Conservation (phyloP, 768 basidiomycete genomes). For the Kwoniella heveanensis region DNA sequence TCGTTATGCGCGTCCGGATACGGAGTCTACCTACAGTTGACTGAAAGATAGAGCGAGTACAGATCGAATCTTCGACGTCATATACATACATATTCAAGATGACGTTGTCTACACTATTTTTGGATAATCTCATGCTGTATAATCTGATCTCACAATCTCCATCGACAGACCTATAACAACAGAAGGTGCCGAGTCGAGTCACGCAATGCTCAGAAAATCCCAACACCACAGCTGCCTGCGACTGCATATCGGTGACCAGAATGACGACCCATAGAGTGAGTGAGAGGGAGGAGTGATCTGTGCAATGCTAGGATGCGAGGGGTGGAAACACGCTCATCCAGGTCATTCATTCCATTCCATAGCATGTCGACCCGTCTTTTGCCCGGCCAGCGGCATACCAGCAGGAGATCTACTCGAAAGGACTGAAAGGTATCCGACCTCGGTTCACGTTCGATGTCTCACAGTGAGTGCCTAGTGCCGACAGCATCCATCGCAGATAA, state of each 20-base stretch:
- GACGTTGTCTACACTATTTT: slow-evolving; percentile 2
- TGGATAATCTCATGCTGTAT: neutral
- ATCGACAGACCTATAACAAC: neutral
- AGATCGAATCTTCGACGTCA: neutral
- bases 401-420: neutral
- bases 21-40: neutral
- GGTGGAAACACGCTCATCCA: neutral
- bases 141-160: neutral
- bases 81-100: too few relatives aligned
- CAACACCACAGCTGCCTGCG: neutral
- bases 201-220: neutral
- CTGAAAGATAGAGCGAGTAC: neutral
- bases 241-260: neutral
- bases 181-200: neutral
- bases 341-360: neutral
- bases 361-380: neutral
- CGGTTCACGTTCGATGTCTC: neutral
- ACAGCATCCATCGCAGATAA: too few relatives aligned
- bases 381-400: neutral
- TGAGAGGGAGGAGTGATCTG: neutral
- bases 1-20: neutral
- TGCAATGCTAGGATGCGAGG: too few relatives aligned
- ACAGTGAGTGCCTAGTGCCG: neutral
- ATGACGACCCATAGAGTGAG: neutral
- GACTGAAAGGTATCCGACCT: neutral